These are phyloP conservation scores for Trichoderma hamatum DNA, from an alignment of 2,329 filamentous ascomycete genomes.

Conservation along the genomic window DNA sequence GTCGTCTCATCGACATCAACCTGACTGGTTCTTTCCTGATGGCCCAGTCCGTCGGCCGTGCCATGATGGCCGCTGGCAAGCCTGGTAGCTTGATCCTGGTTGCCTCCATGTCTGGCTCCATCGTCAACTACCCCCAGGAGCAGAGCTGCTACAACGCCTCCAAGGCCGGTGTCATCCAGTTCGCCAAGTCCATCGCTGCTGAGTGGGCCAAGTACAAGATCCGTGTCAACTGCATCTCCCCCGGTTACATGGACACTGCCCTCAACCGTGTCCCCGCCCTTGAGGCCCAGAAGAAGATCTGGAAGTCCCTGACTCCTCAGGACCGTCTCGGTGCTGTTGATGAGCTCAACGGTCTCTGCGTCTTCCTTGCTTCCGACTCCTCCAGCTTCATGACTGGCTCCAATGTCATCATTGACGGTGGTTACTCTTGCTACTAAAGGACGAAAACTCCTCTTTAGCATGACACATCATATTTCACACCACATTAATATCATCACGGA, in stretches of 20 bases:
- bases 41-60: constrained; percentile 69
- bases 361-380: constrained; percentile 75
- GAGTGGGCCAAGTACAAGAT: constrained; percentile 84
- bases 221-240: constrained; percentile 82
- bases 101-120: constrained; percentile 78
- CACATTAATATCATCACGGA: constrained; percentile 23
- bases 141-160: constrained; percentile 83
- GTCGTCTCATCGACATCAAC: constrained; percentile 80
- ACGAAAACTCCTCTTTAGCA: not conserved
- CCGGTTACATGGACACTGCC: constrained; percentile 85
- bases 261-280: constrained; percentile 77
- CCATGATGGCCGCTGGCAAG: constrained; percentile 73
- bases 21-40: constrained; percentile 78
- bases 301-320: constrained; percentile 74
- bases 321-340: constrained; percentile 71
- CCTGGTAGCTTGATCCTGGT: constrained; percentile 75
- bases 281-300: constrained; percentile 81
- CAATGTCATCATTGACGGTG: constrained; percentile 72
- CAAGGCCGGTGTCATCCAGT: constrained; percentile 78
- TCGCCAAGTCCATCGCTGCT: constrained; percentile 78
- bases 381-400: constrained; percentile 77
- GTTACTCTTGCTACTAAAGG: constrained; percentile 64
- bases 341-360: constrained; percentile 76
- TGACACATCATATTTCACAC: constrained; percentile 20
- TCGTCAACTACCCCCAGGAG: constrained; percentile 86